Evolutionary conservation across 2,329 filamentous ascomycete genomes (phyloP), one percentile per base, ranked within the genome.

Genomic region (Cladophialophora immunda): DNA sequence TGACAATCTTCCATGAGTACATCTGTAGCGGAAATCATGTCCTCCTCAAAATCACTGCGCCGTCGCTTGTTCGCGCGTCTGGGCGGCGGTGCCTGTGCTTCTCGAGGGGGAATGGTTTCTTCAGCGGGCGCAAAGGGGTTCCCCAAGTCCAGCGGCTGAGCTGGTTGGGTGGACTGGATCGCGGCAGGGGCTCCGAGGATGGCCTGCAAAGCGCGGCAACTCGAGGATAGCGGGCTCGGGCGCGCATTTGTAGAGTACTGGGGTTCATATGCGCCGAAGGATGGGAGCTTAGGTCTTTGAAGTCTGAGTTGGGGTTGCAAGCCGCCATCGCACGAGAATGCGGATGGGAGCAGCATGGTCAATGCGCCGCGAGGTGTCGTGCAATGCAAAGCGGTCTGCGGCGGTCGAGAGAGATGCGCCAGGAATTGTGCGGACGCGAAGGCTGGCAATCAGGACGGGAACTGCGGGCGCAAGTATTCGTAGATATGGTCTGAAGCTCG

Each of bases 281-380:
- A 77, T 2, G 58, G 70, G 15, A 73, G 64, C 57, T 69, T 68
- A 15, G 71, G 71, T 52, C 71, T 55, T 32, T 65, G 61, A 29
- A 66, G 63, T 27, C 58, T 58, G 36, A 41, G 41, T 22, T 70
- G 60, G 38, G 59, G 67, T 61, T 61, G 74, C 62, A 65, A 74
- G 77, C 73, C 69, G 38, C 62, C 67, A 36, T 82, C 80, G 77
- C 81, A 82, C 64, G 80, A 73, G 58, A 83, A 73, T 34, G 81
- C 81, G 8, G 81, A 82, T 65, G 80, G 81, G 65, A 83, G 79
- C 56, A 83, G 72, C 81, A 83, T 74, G 64, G 56, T 58, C 56
- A 67, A 62, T 66, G 65, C 68, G 60, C 56, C 17, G 52, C 19
- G 17, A 62, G 45, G 55, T 63, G 55, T 57, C 56, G 57, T 57